Percentiles rank a stretch among this genome's conserved stretches.
phyloP scores from a whole-genome alignment of 257 asterid genomes.

The Verbena officinalis region DNA sequence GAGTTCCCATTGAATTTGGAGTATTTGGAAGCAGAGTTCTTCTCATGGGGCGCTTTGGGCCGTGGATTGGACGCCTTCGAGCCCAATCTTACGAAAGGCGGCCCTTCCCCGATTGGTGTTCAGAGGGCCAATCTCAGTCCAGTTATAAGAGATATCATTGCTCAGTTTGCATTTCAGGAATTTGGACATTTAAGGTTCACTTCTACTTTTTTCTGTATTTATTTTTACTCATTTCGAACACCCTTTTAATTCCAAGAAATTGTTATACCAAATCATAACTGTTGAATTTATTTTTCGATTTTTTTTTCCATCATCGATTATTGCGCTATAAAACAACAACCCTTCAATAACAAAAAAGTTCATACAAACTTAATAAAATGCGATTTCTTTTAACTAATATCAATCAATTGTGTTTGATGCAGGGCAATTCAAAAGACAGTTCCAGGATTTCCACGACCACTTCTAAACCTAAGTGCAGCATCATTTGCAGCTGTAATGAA shows the following conservation, averaged over 20 bases:
- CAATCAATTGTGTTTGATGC: too few species aligned
- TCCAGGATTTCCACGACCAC: slow-evolving; percentile 77
- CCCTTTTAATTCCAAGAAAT: too few species aligned
- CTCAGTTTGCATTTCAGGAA: slow-evolving; percentile 86
- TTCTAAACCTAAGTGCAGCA: slow-evolving; percentile 53
- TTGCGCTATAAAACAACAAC: too few species aligned
- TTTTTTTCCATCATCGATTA: too few species aligned
- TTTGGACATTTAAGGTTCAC: slow-evolving; percentile 81
- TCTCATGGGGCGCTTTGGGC: slow-evolving; percentile 72
- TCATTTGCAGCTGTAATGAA: slow-evolving; percentile 66
- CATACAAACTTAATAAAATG: too few species aligned
- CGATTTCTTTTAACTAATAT: too few species aligned
- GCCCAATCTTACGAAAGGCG: slow-evolving; percentile 58
- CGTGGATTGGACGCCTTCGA: slow-evolving; percentile 54
- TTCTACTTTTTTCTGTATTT: not conserved
- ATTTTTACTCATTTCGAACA: too few species aligned
- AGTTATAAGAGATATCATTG: slow-evolving; percentile 48
- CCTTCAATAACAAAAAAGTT: too few species aligned
- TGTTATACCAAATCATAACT: too few species aligned
- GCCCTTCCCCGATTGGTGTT: slow-evolving; percentile 69
- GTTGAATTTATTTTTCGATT: too few species aligned
- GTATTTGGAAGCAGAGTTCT: slow-evolving; percentile 83
- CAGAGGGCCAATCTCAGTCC: slow-evolving; percentile 53
- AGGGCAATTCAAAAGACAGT: slow-evolving; percentile 78
- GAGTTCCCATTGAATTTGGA: slow-evolving; percentile 82